phyloP scores from a whole-genome alignment of 106 monocot species.

The Posidonia australis region DNA sequence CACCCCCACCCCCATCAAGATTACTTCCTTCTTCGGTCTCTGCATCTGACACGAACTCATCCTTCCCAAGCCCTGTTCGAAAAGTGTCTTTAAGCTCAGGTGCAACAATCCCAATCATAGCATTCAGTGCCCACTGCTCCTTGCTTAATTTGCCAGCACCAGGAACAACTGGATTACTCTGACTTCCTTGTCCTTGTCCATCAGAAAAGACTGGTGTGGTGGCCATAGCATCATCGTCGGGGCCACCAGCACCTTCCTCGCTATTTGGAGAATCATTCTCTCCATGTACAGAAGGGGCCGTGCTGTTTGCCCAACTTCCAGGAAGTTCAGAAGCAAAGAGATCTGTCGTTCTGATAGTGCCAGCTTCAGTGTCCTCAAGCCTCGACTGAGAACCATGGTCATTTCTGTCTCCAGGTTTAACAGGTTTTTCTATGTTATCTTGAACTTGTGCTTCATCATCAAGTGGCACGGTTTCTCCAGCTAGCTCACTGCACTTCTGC shows the following conservation, averaged over 20 bases:
- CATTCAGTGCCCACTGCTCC: constrained; percentile 35
- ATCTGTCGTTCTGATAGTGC: constrained; percentile 54
- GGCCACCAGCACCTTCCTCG: constrained; percentile 2
- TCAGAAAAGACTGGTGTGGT: constrained; percentile 25
- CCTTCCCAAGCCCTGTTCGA: constrained; percentile 2
- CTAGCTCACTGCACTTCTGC: constrained; percentile 33
- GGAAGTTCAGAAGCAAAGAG: constrained; percentile 77
- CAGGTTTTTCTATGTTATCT: constrained; percentile 17
- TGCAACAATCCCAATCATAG: constrained; percentile 74
- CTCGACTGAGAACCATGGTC: constrained; percentile 19
- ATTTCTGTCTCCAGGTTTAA: background rate
- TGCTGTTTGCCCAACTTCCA: constrained; percentile 87
- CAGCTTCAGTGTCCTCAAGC: constrained; percentile 36
- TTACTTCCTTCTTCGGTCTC: constrained; percentile 63
- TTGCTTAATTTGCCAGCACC: constrained; percentile 11
- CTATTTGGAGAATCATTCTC: constrained; percentile 48
- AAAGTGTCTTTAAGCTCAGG: constrained; percentile 48
- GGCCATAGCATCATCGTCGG: constrained; percentile 12
- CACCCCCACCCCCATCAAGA: constrained; percentile 4
- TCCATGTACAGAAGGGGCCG: constrained; percentile 55
- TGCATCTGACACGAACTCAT: constrained; percentile 57
- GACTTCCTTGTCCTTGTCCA: constrained; percentile 48
- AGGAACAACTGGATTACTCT: constrained; percentile 18
- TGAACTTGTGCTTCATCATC: constrained; percentile 34
- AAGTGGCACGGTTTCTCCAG: constrained; percentile 51